Conservation (phyloP, 176 grass and related monocot species). For the Oryza coarctata region DNA sequence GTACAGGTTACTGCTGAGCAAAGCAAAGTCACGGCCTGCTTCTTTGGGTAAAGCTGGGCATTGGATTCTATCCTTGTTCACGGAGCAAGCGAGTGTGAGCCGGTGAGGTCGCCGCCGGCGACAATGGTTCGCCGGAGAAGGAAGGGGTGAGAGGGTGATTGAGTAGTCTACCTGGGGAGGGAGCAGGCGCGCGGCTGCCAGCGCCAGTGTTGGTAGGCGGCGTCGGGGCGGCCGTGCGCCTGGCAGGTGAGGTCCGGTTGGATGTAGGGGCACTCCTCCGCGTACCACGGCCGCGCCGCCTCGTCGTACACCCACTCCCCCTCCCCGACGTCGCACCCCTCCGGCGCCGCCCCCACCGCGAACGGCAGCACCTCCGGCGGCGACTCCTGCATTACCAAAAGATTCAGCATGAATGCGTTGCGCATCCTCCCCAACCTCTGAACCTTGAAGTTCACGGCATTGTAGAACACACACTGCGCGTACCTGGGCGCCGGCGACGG, state of each 20-base stretch:
- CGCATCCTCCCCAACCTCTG: too few relatives aligned
- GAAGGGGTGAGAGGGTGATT: not conserved
- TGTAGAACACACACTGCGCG: too few relatives aligned
- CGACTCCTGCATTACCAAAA: slow-evolving; percentile 2
- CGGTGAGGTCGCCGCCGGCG: not conserved
- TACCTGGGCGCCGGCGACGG: slow-evolving; percentile 41
- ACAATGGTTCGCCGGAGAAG: not conserved
- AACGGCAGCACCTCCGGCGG: slow-evolving; percentile 47
- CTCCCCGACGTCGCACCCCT: slow-evolving; percentile 51
- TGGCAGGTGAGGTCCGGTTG: slow-evolving; percentile 86
- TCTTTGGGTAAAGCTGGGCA: not conserved
- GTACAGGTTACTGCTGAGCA: slow-evolving; percentile 6
- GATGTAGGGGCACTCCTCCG: slow-evolving; percentile 84
- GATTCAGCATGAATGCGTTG: not conserved
- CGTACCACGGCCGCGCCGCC: slow-evolving; percentile 57
- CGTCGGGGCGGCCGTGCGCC: slow-evolving; percentile 75
- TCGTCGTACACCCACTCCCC: slow-evolving; percentile 86
- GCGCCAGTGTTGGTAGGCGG: slow-evolving; percentile 69
- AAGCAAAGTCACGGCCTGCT: not conserved
- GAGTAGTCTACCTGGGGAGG: slow-evolving; percentile 81
- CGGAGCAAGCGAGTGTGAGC: not conserved
- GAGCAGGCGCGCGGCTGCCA: slow-evolving; percentile 78
- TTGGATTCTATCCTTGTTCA: slow-evolving; percentile 33
- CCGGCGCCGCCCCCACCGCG: slow-evolving; percentile 48
- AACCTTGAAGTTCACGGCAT: too few relatives aligned